Base-by-base conservation (phyloP, 192 early-diverging fungal genomes). In the Gamsiella multidivaricata region DNA sequence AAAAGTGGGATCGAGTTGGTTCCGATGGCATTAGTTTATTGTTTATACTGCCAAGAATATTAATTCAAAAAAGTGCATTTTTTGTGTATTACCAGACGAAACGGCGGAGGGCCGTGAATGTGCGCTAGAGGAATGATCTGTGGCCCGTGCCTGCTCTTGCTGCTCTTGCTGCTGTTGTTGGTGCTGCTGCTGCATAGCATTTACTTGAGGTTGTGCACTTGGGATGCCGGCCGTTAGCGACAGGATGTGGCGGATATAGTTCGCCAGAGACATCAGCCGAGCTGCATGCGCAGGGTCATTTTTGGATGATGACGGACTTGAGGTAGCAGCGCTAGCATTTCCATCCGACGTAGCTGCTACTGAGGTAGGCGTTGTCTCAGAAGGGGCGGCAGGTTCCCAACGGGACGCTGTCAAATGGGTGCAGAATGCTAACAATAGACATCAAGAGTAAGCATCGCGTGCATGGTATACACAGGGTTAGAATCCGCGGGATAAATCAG, bases 381-480 rank as follows among this genome's bases (percentile, higher is more conserved):
- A 26, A 41, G 59, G n/a, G 9, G 33, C 0, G 23, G 34, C 2
- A 20, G 74, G 53, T 42, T 78, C 74, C 74, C 74, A 78, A 11
- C 74, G 58, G 12, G 74, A 64, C 10, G 69, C 60, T 3, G 60
- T 78, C 7, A 78, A 49, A 26, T 78, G 74, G 14, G 74, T 69
- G 23, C 59, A 78, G 41, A 78, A 78, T 42, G 74, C 74, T 78
- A 78, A 58, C 20, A 55, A 78, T 62, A 68, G 46, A 65, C 3
- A 36, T 4, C 25, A 62, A 41, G 12, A 15, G 8, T n/a, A 31
- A 11, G 36, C 29, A 54, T 22, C 32, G 26, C 33, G 34, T 51
- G 32, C 43, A 11, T 14, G 32, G 14, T 45, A 54, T 23, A 22
- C 14, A 18, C 6, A 42, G 32, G 9, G n/a, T 67, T 31, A 46